phyloP scores from a whole-genome alignment of 176 grass and related monocot species.

The Oryza glaberrima region DNA sequence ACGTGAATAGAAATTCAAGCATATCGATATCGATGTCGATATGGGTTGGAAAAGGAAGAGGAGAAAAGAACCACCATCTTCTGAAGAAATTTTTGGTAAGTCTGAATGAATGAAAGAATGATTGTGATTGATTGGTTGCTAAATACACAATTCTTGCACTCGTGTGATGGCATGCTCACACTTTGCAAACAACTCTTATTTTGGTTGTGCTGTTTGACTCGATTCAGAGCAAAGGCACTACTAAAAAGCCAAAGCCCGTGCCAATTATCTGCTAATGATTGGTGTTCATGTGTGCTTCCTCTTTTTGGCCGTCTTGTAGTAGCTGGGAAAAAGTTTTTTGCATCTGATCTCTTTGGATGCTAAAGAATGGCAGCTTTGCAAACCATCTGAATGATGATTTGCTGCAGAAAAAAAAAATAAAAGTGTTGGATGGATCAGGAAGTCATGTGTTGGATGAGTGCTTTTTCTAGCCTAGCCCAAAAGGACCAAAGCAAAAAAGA shows the following conservation, averaged over 20 bases:
- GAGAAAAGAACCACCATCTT: background rate
- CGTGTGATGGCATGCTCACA: background rate
- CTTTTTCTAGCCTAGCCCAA: slow-evolving; percentile 28
- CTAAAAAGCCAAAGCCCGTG: background rate
- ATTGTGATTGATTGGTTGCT: background rate
- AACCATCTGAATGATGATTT: slow-evolving; percentile 35
- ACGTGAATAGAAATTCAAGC: slow-evolving; percentile 27
- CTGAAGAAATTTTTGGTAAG: slow-evolving; percentile 2
- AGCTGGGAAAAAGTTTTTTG: slow-evolving; percentile 2
- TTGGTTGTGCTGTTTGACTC: slow-evolving; percentile 24
- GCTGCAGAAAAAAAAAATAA: slow-evolving; percentile 22
- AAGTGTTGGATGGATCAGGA: slow-evolving; percentile 16
- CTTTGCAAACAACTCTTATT: slow-evolving; percentile 8
- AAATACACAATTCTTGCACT: slow-evolving; percentile 11
- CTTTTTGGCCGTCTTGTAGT: slow-evolving; percentile 40
- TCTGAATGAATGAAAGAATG: background rate
- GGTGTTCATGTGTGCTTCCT: slow-evolving; percentile 24
- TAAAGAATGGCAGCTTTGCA: slow-evolving; percentile 30
- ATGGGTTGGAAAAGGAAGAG: slow-evolving; percentile 8
- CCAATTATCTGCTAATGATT: slow-evolving; percentile 49
- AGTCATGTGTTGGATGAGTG: slow-evolving; percentile 42
- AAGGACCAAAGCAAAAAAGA: slow-evolving; percentile 9
- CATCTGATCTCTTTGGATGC: slow-evolving; percentile 38
- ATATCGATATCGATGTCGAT: slow-evolving; percentile 42
- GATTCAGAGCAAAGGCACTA: background rate